Evolutionary conservation across 108 stramenopile genomes (phyloP), one percentile per base, ranked within the genome.

Genomic region (Pseudonitzschia pungens): DNA sequence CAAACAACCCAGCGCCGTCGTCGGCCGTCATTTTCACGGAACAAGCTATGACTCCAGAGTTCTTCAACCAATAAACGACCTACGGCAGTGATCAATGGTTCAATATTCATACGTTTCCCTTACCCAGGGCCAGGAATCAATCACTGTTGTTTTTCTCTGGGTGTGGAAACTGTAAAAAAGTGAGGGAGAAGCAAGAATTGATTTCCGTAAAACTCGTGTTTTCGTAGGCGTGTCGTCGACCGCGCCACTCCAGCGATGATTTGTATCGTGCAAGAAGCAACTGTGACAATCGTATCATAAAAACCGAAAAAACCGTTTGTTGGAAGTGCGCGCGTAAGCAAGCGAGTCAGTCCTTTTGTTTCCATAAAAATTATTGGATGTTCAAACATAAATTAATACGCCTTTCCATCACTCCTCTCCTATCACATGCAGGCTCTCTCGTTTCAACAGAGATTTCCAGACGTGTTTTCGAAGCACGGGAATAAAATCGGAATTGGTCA

Each of bases 251-350:
- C 36, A 48, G 45, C 45, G 10, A 48, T 48, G 45, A 48, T 36
- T 36, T 36, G 36, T 36, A 36, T 36, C 36, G 36, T 36, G 6
- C 36, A 36, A 36, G 36, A 36, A 36, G 36, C 36, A 36, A 36
- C 36, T 36, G 4, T 36, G 36, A 36, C 36, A 36, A 36, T 36
- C 4, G 36, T 2, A 36, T 36, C 45, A 14, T 48, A 4, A 48
- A 48, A 48, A 48, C 45, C 18, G 45, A 48, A 48, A 48, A 48
- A 48, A 48, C 45, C 45, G 45, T 48, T 48, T 48, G 45, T 48
- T 48, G 45, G 45, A 48, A 48, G 2, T 48, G 45, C 45, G 45
- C 45, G 45, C 45, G 45, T 48, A 14, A 48, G 45, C 16, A 14
- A 48, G 45, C 18, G 16, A 18, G 45, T 48, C 45, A 48, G 45